Evolutionary conservation across 805 yeast genomes (phyloP).

Genomic region (Saturnispora hagleri): DNA sequence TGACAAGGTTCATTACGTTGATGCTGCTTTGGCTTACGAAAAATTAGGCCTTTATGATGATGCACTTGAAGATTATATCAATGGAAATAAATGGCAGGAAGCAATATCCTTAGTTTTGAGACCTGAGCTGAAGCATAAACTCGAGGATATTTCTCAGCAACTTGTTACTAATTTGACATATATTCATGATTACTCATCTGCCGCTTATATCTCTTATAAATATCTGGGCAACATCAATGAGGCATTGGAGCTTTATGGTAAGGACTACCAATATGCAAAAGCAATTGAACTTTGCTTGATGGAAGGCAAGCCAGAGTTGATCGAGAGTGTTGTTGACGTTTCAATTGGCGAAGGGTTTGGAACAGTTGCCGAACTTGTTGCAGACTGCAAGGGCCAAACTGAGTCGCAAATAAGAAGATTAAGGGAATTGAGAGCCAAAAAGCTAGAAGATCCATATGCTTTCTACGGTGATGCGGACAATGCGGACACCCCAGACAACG

Average conservation of each 20-base stretch:
- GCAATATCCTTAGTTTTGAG: slow-evolving; percentile 55
- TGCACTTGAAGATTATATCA: slow-evolving; percentile 63
- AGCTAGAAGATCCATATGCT: slow-evolving; percentile 73
- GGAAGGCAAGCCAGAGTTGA: slow-evolving; percentile 34
- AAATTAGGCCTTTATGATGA: slow-evolving; percentile 42
- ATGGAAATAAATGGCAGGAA: slow-evolving; percentile 76
- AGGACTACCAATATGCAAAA: slow-evolving; percentile 61
- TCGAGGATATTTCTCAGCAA: slow-evolving; percentile 43
- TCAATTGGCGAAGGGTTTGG: slow-evolving; percentile 85
- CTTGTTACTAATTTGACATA: slow-evolving; percentile 54
- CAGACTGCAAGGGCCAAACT: slow-evolving; percentile 87
- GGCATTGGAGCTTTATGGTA: slow-evolving; percentile 62
- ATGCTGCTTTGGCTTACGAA: slow-evolving; percentile 76
- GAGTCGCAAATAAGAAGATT: slow-evolving; percentile 75
- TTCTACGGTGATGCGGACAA: slow-evolving; percentile 65
- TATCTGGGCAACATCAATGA: slow-evolving; percentile 53
- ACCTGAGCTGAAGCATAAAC: slow-evolving; percentile 28
- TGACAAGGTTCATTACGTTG: slow-evolving; percentile 48
- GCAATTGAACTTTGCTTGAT: slow-evolving; percentile 61
- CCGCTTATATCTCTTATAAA: slow-evolving; percentile 65
- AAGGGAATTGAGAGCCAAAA: slow-evolving; percentile 77
- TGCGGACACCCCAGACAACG: slow-evolving; percentile 81
- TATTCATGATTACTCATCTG: slow-evolving; percentile 65
- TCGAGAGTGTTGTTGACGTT: slow-evolving; percentile 56
- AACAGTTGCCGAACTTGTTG: slow-evolving; percentile 71